Evolutionary conservation across 2,329 filamentous ascomycete species (phyloP), one percentile per base, ranked within the genome.

Genomic region (Monosporascus sp.): DNA sequence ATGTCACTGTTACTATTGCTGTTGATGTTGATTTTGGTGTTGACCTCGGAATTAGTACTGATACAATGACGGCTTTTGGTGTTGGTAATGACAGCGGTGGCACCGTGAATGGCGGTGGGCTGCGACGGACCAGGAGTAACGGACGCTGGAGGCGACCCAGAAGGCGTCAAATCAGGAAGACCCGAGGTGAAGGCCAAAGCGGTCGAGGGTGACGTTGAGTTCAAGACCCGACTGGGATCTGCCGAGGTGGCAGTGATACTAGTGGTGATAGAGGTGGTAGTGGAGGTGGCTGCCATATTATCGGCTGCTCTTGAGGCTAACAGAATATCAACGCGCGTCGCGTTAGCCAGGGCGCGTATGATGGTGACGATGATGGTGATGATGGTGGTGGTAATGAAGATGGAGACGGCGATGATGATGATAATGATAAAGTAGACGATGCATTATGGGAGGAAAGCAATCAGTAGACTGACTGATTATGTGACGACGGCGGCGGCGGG

Each of bases 1-100:
- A 5, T 24, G n/a, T 46, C 8, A 14, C 22, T 24, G n/a, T 27
- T 46, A 7, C 43, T 24, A 46, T 46, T 46, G 14, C 24, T n/a
- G 6, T 27, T 22, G 16, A n/a, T n/a, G 19, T 19, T 22, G 22
- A 19, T 20, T 9, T 38, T 19, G 6, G 6, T 19, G 43, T 68
- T 27, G 43, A 3, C 26, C 20, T 11, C 31, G 22, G 22, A n/a
- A 24, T 20, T 19, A n/a, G 11, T 26, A 26, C n/a, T 26, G 24
- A 8, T 46, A 24, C 31, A 31, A 17, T 22, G 14, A 24, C 22
- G n/a, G 20, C 14, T 17, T 20, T 9, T 44, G 41, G 41, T 17
- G 20, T 44, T 16, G 22, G 22, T 9, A 27, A 17, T 19, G 43
- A 17, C 22, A 27, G 11, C 20, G 2, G 24, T 46, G 43, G 43